These are phyloP conservation scores for Spergularia marina DNA, from an alignment of 148 eudicot species.

Conservation along the genomic window DNA sequence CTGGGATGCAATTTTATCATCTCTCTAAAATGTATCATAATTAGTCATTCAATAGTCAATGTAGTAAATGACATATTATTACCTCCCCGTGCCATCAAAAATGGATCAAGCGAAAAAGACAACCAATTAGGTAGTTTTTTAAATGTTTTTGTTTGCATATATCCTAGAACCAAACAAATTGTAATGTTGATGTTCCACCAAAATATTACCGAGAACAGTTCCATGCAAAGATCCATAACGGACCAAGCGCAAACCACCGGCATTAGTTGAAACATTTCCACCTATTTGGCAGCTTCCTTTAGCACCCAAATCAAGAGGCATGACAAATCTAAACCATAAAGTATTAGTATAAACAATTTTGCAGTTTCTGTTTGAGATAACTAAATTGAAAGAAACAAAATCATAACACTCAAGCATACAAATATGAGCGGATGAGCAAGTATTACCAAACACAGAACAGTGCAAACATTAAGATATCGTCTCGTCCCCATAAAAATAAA, in stretches of 20 bases:
- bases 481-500: neutral
- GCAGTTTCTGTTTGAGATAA: constrained; percentile 7
- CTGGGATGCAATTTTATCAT: neutral
- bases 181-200: constrained; percentile 4
- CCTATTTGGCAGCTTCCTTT: constrained; percentile 99
- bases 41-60: neutral
- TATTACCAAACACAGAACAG: too few relatives aligned
- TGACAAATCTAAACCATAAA: constrained; percentile 56
- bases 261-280: constrained; percentile 96
- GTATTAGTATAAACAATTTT: neutral
- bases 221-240: constrained; percentile 99
- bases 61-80: neutral
- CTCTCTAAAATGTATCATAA: neutral
- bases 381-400: neutral
- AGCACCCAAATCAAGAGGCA: constrained; percentile 99
- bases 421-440: neutral
- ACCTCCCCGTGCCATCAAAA: neutral
- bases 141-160: neutral
- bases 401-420: neutral
- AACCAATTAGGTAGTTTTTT: neutral
- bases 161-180: constrained; percentile 8
- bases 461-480: neutral
- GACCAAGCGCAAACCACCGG: constrained; percentile 89
- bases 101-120: neutral
- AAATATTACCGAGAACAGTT: constrained; percentile 73